These are phyloP conservation scores for Rhodamnia rubescens DNA, from an alignment of 345 rosid species.

Conservation along the genomic window DNA sequence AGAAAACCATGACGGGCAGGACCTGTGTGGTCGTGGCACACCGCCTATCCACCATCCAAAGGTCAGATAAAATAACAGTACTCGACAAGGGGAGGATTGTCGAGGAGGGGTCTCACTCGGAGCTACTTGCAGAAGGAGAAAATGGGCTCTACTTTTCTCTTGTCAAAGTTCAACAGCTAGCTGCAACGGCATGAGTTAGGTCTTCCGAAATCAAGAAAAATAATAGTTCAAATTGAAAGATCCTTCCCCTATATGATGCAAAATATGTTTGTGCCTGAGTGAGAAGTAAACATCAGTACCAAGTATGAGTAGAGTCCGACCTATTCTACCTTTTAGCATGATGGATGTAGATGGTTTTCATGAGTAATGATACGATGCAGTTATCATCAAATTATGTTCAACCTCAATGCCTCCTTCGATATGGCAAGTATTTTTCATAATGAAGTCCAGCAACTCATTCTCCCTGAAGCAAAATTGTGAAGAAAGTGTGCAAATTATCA, in stretches of 20 bases:
- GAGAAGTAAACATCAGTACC: background rate
- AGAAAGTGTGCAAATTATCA: background rate
- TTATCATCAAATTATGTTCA: no score
- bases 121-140: slow-evolving; percentile 6
- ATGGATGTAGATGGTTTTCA: background rate
- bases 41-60: slow-evolving; percentile 3
- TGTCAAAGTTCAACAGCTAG: background rate
- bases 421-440: background rate
- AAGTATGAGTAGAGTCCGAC: background rate
- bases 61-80: slow-evolving; percentile 5
- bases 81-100: slow-evolving; percentile 2
- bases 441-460: background rate
- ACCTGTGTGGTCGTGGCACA: slow-evolving; percentile 24
- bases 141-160: slow-evolving; percentile 7
- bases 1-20: slow-evolving; percentile 13
- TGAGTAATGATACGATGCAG: no score
- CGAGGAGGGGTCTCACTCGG: slow-evolving; percentile 5
- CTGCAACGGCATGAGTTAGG: background rate
- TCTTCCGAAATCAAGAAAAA: background rate
- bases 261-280: background rate
- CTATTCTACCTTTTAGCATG: background rate
- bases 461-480: background rate
- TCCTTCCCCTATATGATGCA: background rate
- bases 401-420: background rate
- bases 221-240: background rate